These are phyloP conservation scores for Cucurbita pepo DNA, from an alignment of 306 rosid species.

Conservation along the genomic window DNA sequence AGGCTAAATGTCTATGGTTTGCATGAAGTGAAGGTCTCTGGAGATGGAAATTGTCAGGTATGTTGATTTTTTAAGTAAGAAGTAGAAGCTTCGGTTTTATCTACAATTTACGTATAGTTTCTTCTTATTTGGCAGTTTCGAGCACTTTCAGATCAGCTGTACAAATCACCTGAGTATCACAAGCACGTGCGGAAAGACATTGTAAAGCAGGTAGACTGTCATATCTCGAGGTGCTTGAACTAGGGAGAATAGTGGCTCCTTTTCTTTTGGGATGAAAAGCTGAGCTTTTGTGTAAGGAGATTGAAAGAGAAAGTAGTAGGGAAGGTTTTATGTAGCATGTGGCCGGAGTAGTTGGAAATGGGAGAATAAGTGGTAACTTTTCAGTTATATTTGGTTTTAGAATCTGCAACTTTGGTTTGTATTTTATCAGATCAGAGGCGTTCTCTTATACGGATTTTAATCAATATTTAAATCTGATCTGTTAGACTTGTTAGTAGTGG, in stretches of 20 bases:
- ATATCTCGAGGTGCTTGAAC: neutral
- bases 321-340: neutral
- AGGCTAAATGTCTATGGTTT: constrained; percentile 64
- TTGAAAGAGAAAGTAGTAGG: neutral
- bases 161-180: constrained; percentile 67
- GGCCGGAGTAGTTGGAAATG: neutral
- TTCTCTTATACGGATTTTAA: neutral
- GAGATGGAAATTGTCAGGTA: constrained; percentile 96
- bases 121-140: constrained; percentile 48
- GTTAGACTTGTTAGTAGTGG: neutral
- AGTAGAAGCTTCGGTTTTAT: neutral
- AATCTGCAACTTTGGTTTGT: neutral
- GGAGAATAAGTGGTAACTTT: neutral
- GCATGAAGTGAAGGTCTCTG: constrained; percentile 75
- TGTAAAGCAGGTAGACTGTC: constrained; percentile 43
- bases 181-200: constrained; percentile 65
- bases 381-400: neutral
- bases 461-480: neutral
- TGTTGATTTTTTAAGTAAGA: neutral
- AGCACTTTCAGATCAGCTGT: constrained; percentile 75
- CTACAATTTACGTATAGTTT: constrained; percentile 5
- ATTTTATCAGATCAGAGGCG: neutral
- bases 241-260: neutral
- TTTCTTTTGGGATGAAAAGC: neutral
- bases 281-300: neutral